phyloP scores from a whole-genome alignment of 2,329 filamentous ascomycete genomes.

The Rhynchosporium secalis region DNA sequence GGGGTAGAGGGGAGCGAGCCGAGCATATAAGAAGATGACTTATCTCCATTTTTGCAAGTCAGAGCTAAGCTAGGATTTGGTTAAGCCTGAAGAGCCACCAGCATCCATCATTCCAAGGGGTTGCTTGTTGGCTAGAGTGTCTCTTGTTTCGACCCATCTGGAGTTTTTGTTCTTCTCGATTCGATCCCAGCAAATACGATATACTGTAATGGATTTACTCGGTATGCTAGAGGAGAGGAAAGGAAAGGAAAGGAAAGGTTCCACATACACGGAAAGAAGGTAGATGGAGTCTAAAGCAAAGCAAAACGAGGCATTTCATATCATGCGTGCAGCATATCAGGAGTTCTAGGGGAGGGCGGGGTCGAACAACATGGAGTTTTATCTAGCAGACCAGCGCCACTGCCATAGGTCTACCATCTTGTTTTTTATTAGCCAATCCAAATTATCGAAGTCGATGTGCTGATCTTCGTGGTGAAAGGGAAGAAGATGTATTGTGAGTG shows the following conservation, averaged over 20 bases:
- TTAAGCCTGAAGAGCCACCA: not conserved
- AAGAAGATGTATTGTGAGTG: too few species aligned
- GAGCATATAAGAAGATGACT: not conserved
- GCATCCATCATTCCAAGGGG: not conserved
- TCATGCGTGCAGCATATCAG: slow-evolving; percentile 4
- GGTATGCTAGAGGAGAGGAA: not conserved
- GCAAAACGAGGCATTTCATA: not conserved
- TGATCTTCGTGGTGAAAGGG: not conserved
- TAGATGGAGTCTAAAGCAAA: not conserved
- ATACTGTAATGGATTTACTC: not conserved
- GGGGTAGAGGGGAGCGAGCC: not conserved
- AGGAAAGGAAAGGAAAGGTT: not conserved
- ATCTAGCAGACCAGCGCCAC: slow-evolving; percentile 21
- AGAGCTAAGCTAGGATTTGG: not conserved
- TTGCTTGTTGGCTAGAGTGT: not conserved
- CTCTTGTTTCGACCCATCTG: not conserved
- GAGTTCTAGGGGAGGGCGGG: not conserved
- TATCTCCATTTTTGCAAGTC: not conserved
- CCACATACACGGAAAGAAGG: slow-evolving; percentile 8
- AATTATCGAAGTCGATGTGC: not conserved
- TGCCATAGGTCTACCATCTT: too few species aligned
- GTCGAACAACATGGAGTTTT: not conserved
- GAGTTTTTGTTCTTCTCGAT: not conserved
- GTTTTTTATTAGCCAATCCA: too few species aligned
- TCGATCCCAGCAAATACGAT: not conserved